These are phyloP conservation scores for Micractinium sp. DNA, from an alignment of 139 green algal species.

Conservation along the genomic window DNA sequence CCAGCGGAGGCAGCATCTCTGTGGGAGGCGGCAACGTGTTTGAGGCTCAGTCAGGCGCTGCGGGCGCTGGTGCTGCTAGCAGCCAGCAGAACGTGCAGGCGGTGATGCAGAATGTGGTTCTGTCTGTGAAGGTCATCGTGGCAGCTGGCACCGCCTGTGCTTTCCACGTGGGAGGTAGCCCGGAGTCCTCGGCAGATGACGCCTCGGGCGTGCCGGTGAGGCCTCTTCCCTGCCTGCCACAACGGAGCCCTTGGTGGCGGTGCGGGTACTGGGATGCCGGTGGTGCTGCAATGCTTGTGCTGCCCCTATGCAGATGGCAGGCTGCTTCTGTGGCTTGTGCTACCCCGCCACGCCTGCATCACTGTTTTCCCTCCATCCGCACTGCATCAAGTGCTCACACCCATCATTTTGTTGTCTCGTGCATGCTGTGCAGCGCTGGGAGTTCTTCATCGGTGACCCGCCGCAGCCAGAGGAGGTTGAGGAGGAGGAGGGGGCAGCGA, in stretches of 20 bases:
- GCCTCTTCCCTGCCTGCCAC: no score
- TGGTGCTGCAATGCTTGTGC: no score
- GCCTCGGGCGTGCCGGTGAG: conserved; percentile 41
- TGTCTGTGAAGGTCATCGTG: conserved; percentile 69
- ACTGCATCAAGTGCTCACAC: neutral
- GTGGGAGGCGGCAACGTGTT: neutral
- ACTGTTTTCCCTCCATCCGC: neutral
- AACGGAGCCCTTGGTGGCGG: no score
- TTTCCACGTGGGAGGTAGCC: conserved; percentile 73
- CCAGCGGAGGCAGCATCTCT: neutral
- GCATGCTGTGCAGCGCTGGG: conserved; percentile 58
- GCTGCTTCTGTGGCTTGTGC: neutral
- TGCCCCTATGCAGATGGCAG: neutral
- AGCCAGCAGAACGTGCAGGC: conserved; percentile 3
- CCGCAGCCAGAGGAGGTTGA: neutral
- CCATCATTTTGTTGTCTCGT: no score
- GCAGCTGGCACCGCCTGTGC: conserved; percentile 64
- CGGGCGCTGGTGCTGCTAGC: neutral
- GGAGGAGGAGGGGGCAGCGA: neutral
- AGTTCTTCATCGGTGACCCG: conserved; percentile 79
- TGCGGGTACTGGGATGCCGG: no score
- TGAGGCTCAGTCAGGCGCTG: neutral
- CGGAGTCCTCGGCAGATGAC: conserved; percentile 48
- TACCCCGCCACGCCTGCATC: no score
- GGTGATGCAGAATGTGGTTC: conserved; percentile 48